Base-by-base conservation (phyloP, 129 eudicot genomes). In the carrot (Daucus carota) region DNA sequence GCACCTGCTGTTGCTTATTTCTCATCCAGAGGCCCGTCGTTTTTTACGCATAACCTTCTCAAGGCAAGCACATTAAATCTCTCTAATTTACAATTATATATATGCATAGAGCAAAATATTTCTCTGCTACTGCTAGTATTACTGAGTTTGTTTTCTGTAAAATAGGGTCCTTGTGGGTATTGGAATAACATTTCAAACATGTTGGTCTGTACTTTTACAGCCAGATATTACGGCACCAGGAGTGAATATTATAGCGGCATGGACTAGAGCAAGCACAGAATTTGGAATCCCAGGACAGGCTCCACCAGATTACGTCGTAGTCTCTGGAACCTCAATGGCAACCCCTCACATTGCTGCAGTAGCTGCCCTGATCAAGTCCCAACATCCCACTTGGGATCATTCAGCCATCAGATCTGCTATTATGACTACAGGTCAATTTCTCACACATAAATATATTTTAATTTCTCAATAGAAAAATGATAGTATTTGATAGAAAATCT, bases 171-270 rank as follows among this genome's bases (percentile, higher is more conserved):
- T 12, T 57, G 66, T 24, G 14, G 66, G 16, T 59, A 24, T 26
- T 24, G 65, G 14, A 57, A n/a, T n/a, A 57, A 57, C 31, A n/a
- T 48, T 2, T 16, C 5, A 12, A 52, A 52, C 62, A 20, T 22
- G 67, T 29, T 29, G 15, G 14, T 62, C 15, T n/a, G 63, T 29
- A 62, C 38, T 29, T 2, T 41, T 86, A 73, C 83, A 94, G 98
- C 98, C 98, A 3, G 98, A 94, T 74, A 85, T 94, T 36, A 85
- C 93, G 3, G 98, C 97, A 78, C 98, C 98, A 47, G 98, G 98
- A 45, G 97, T 89, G 29, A 81, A 79, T 54, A 94, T 94, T 75
- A 91, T 94, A 32, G 97, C 98, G 33, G 85, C 97, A 54, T 94
- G 97, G 97, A 85, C 86, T 22, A 85, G 36, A 87, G 84, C 24